Evolutionary conservation across 1,284 basidiomycete species (phyloP).

Genomic region (Trametes pubescens): DNA sequence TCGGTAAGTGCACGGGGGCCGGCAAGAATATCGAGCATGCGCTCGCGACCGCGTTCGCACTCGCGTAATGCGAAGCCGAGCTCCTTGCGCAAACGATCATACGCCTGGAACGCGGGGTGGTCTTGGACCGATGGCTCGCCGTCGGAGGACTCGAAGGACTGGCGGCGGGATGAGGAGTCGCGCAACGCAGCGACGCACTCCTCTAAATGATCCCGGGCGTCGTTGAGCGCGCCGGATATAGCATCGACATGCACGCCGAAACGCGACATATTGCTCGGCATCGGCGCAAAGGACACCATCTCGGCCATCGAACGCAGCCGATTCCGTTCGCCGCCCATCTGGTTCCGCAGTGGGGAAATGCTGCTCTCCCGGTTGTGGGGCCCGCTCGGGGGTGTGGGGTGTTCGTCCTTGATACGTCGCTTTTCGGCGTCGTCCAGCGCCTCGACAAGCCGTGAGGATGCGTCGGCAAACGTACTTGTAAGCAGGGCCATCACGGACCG

Average conservation of each 20-base stretch:
- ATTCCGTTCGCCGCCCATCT: constrained; percentile 1
- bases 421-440: constrained; percentile 66
- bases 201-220: constrained; percentile 69
- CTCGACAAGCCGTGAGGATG: constrained; percentile 63
- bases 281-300: constrained; percentile 69
- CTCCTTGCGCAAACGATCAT: constrained; percentile 76
- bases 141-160: constrained; percentile 9
- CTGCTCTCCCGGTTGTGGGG: constrained; percentile 26
- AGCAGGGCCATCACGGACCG: constrained; percentile 74
- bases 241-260: constrained; percentile 77
- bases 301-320: constrained; percentile 39
- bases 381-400: constrained; percentile 50
- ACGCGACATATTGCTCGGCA: constrained; percentile 67
- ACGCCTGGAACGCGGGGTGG: constrained; percentile 65
- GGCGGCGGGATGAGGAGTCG: constrained; percentile 37
- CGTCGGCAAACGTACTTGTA: constrained; percentile 69
- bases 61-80: constrained; percentile 77
- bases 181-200: constrained; percentile 64
- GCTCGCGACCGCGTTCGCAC: constrained; percentile 78
- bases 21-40: constrained; percentile 63
- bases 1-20: constrained; percentile 46
- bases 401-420: constrained; percentile 55
- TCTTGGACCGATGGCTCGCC: constrained; percentile 35
- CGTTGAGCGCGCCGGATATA: constrained; percentile 68
- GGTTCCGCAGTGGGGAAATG: constrained; percentile 19